A percentile compares a stretch with the other conserved stretches of the same genome.
phyloP scores from a whole-genome alignment of 495 filamentous ascomycete genomes.

The Wilcoxina mikolae region DNA sequence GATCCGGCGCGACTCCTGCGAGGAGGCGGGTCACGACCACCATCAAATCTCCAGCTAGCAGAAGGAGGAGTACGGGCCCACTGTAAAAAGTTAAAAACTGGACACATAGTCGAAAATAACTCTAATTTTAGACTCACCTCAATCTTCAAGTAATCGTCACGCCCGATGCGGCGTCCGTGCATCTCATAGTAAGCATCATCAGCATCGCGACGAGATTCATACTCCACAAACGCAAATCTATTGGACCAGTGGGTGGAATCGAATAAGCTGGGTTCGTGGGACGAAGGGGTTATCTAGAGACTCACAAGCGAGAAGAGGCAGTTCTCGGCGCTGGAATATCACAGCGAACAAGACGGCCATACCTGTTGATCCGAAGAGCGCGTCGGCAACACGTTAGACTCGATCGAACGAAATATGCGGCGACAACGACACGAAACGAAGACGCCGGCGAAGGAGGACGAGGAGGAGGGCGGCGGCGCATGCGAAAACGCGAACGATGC shows the following conservation, averaged over 20 bases:
- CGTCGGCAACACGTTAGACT: conserved; percentile 12
- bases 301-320: conserved; percentile 85
- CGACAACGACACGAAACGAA: conserved; percentile 25
- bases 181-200: conserved; percentile 99
- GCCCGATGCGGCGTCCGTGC: conserved; percentile 97
- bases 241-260: conserved; percentile 15
- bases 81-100: conserved; percentile 34
- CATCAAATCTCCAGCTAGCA: conserved; percentile 96
- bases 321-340: conserved; percentile 95
- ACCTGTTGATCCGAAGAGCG: conserved; percentile 41
- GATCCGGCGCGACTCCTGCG: conserved; percentile 51
- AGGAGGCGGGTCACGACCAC: conserved; percentile 54
- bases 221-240: conserved; percentile 98
- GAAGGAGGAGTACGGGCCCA: conserved; percentile 98
- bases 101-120: conserved; percentile 3
- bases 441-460: conserved; percentile 28
- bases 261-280: conserved; percentile 14
- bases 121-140: conserved; percentile 48
- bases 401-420: conserved; percentile 19
- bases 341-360: conserved; percentile 95
- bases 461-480: conserved; percentile 23
- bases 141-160: conserved; percentile 93
- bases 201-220: conserved; percentile 95
- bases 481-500: conserved; percentile 25
- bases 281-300: conserved; percentile 24